Evolutionary conservation across 331 rosid genomes (phyloP), one percentile per base, ranked within the genome.

Genomic region (Acacia pycnantha): DNA sequence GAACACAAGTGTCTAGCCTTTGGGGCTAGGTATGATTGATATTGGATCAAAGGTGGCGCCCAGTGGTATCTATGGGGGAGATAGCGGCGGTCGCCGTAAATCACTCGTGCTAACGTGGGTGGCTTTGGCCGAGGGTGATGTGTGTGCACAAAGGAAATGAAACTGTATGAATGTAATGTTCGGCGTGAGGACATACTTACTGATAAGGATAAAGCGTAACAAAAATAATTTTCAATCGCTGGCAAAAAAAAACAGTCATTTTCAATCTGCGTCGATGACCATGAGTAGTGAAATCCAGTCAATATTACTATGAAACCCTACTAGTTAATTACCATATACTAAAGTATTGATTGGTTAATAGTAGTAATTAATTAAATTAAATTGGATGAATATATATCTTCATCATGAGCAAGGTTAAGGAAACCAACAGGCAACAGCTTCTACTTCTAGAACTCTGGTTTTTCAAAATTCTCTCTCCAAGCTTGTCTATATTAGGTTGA

Each of bases 401-500:
- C 70, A 59, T 76, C 71, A 5, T 8, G 7, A 8, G 43, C 21
- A 61, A 59, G 75, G 75, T 50, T 14, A 29, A 29, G 16, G n/a
- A 33, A 50, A 65, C 61, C 59, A 64, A n/a, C 29, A 50, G 43
- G 50, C 59, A 64, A n/a, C 29, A 50, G 43, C 83, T 51, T 82
- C 35, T 13, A 26, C 33, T 26, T 58, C 79, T 10, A 1, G 29
- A 21, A 56, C 35, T 19, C 71, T 41, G 80, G 73, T 19, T 10
- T 83, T 83, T 44, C 59, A 47, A 73, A 73, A 62, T 64, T 69
- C 53, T 62, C 21, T 51, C 56, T 5, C 10, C 1, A 35, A 37
- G 40, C 71, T 61, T 70, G 41, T 78, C 83, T 73, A 64, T 40
- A 62, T 78, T 27, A 26, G 48, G 43, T 72, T 27, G 76, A 78